Evolutionary conservation across 2,329 filamentous ascomycete genomes (phyloP), one percentile per base, ranked within the genome.

Genomic region (Aspergillus japonicus): DNA sequence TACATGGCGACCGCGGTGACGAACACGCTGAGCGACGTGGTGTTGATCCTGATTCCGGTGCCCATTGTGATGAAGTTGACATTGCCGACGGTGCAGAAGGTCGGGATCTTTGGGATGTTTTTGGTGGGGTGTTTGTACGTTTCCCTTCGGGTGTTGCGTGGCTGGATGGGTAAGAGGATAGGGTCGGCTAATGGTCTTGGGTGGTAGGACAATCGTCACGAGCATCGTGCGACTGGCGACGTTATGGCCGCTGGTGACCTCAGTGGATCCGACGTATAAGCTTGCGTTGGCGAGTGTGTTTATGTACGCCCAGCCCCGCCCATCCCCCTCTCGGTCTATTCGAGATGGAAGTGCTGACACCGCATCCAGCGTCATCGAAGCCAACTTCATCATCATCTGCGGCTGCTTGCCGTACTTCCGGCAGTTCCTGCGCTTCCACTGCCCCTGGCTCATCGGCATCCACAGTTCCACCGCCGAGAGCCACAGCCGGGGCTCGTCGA

Each of bases 211-310:
- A 2, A 66, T 64, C 8, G 54, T 68, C 7, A 68, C 62, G 2
- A 69, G 66, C 12, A 65, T 69, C 23, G 47, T 69, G 10, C 64
- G 68, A 4, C 50, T 69, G 23, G 68, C 61, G n/a, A 69, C 68
- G 3, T 26, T 69, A 29, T 61, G 60, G 58, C 66, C 66, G 5
- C 53, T 69, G 14, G 60, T 67, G 3, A 52, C 53, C 5, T 63
- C 66, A n/a, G 11, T 24, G 16, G 68, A 69, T 49, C 50, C 60
- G 6, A 61, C 64, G 4, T 64, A 65, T 49, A 49, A 64, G 6
- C 57, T 68, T 5, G 61, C 57, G 16, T 54, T 68, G 23, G 62
- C 60, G 24, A 39, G 56, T 47, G n/a, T 63, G n/a, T 61, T 64
- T 31, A 29, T 62, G 61, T 63, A 31, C 48, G 60, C 39, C 16